Percentiles rank a stretch among this genome's conserved stretches.
phyloP scores from a whole-genome alignment of 768 basidiomycete species.

The Lactarius sanguifluus region DNA sequence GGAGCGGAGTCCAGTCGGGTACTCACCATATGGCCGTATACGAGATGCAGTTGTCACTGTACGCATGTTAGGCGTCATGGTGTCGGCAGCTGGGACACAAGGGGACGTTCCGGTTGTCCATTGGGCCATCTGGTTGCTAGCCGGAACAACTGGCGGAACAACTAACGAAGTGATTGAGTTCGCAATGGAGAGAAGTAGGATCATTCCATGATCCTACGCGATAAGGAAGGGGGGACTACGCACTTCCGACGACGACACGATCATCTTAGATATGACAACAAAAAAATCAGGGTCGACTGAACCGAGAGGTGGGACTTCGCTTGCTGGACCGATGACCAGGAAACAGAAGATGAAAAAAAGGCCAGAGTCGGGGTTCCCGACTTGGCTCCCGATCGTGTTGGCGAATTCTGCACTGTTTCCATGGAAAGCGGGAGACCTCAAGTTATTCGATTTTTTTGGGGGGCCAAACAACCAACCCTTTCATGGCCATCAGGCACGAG shows the following conservation, averaged over 20 bases:
- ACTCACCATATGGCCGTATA: slow-evolving; percentile 44
- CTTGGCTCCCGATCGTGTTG: slow-evolving; percentile 6
- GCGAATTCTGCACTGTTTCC: slow-evolving; percentile 12
- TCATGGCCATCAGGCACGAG: slow-evolving; percentile 1
- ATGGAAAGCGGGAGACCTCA: slow-evolving; percentile 7
- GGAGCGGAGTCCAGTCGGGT: slow-evolving; percentile 9
- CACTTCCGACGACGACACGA: slow-evolving; percentile 53
- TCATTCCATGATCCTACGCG: slow-evolving; percentile 14
- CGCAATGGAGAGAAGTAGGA: slow-evolving; percentile 2
- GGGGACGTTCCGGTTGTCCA: slow-evolving; percentile 65
- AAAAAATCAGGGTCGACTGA: slow-evolving; percentile 50
- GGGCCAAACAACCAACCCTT: not conserved
- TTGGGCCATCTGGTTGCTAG: slow-evolving; percentile 34
- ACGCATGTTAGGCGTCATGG: slow-evolving; percentile 45
- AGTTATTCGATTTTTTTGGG: slow-evolving; percentile 4
- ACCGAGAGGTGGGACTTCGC: slow-evolving; percentile 43
- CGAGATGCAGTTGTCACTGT: slow-evolving; percentile 44
- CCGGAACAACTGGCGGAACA: slow-evolving; percentile 1
- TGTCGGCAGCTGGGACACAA: slow-evolving; percentile 35
- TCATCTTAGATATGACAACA: slow-evolving; percentile 48
- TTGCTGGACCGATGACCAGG: slow-evolving; percentile 8
- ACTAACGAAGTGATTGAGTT: not conserved
- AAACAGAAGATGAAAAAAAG: not conserved
- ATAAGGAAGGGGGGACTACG: slow-evolving; percentile 6
- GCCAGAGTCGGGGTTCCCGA: slow-evolving; percentile 4